Evolutionary conservation across 208 protist genomes (phyloP).

Genomic region (Wallacemonas sp.): DNA sequence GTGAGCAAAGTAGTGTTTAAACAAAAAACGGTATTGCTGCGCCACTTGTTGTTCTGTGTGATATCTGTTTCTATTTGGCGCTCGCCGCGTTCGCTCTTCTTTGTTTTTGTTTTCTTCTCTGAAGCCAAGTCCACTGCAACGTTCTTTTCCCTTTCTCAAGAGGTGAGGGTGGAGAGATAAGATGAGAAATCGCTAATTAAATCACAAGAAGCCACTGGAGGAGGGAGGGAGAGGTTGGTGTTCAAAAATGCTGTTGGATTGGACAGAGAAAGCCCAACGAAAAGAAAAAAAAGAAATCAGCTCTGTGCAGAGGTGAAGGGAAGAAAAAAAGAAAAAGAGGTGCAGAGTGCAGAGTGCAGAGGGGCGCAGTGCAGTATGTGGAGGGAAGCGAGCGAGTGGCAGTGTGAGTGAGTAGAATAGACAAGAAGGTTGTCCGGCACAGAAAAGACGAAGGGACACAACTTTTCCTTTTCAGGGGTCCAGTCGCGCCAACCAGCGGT

Average conservation of each 20-base stretch:
- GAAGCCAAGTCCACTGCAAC: background rate
- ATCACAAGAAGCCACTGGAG: background rate
- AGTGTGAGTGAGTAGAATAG: background rate
- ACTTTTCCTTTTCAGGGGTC: background rate
- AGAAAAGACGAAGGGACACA: too few species aligned
- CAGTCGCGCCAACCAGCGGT: too few species aligned
- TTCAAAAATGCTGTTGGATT: background rate
- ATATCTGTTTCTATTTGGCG: background rate
- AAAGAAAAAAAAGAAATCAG: background rate
- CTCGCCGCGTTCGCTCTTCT: background rate
- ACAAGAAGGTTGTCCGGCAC: too few species aligned
- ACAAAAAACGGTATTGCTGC: too few species aligned
- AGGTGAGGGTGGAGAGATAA: background rate
- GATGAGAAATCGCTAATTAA: background rate
- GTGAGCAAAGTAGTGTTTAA: too few species aligned
- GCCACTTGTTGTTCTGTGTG: background rate
- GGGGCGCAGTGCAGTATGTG: background rate
- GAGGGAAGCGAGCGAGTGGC: background rate
- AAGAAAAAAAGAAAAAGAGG: too few species aligned
- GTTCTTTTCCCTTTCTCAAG: background rate
- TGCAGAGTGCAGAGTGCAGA: too few species aligned
- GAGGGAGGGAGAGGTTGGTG: background rate
- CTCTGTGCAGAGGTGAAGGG: background rate
- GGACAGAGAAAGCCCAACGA: background rate
- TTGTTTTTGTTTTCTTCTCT: background rate